Evolutionary conservation across 164 flowering plant species (phyloP).

Genomic region (Amborella trichopoda): DNA sequence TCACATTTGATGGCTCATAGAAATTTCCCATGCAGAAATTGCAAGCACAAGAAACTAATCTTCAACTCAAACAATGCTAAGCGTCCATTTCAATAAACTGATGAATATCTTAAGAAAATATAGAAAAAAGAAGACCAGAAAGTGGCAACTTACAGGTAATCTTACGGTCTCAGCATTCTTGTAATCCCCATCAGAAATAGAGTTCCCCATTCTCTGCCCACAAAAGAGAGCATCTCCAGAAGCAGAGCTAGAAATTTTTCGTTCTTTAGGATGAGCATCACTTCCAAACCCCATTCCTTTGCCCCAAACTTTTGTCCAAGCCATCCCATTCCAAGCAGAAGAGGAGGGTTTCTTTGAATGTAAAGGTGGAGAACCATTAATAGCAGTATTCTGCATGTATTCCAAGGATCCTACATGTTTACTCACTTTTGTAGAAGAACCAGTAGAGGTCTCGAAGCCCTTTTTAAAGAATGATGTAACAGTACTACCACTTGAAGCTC

Average conservation of each 20-base stretch:
- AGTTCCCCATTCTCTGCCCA: conserved; percentile 29
- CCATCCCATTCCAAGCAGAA: conserved; percentile 2
- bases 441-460: conserved; percentile 23
- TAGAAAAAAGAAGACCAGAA: too few relatives aligned
- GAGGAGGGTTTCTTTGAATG: not conserved
- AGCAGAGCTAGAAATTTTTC: too few relatives aligned
- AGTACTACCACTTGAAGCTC: conserved; percentile 58
- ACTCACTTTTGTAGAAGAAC: conserved; percentile 33
- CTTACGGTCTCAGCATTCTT: conserved; percentile 16
- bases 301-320: not conserved
- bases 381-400: conserved; percentile 13
- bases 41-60: too few relatives aligned
- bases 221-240: conserved; percentile 31
- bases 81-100: too few relatives aligned
- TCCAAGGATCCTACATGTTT: conserved; percentile 36
- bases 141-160: conserved; percentile 44
- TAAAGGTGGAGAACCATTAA: not conserved
- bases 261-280: too few relatives aligned
- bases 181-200: conserved; percentile 33
- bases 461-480: conserved; percentile 44
- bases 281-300: too few relatives aligned
- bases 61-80: too few relatives aligned
- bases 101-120: too few relatives aligned
- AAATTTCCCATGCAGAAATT: too few relatives aligned
- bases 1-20: too few relatives aligned